Percentiles rank a stretch among this genome's conserved stretches.
These are phyloP conservation scores for Podila minutissima DNA, from an alignment of 192 early-diverging fungal species.

Conservation along the genomic window DNA sequence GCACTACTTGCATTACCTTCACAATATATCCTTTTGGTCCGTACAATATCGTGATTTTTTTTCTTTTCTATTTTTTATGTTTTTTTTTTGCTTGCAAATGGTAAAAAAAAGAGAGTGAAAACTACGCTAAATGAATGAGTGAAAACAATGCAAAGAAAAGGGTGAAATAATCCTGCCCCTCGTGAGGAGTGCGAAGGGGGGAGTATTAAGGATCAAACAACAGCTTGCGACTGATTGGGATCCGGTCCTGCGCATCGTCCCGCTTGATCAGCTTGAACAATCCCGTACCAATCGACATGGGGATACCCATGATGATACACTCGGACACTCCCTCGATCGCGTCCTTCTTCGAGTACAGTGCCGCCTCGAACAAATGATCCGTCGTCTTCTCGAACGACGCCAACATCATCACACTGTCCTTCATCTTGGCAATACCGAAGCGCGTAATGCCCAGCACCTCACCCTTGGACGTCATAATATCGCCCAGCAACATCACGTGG, in stretches of 20 bases:
- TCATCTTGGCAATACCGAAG: conserved; percentile 99
- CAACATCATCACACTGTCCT: conserved; percentile 98
- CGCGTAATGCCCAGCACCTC: conserved; percentile 98
- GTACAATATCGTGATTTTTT: too few species aligned
- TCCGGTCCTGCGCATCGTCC: conserved; percentile 62
- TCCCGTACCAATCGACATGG: conserved; percentile 97
- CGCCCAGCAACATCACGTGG: conserved; percentile 96
- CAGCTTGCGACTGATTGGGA: conserved; percentile 63
- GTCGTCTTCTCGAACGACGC: conserved; percentile 99
- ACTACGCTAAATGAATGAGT: too few species aligned
- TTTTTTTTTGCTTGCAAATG: too few species aligned
- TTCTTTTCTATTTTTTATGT: too few species aligned
- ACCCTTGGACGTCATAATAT: conserved; percentile 99
- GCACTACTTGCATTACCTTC: not conserved
- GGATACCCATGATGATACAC: conserved; percentile 99
- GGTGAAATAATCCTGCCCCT: too few species aligned
- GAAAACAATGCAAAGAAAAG: too few species aligned
- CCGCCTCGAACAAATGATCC: conserved; percentile 98
- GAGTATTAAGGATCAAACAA: conserved; percentile 65
- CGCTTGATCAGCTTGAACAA: conserved; percentile 91
- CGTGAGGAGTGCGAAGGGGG: too few species aligned
- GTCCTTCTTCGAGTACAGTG: conserved; percentile 95
- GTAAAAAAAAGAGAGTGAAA: too few species aligned
- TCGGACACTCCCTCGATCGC: conserved; percentile 96
- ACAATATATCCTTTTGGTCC: not conserved